Evolutionary conservation across 495 filamentous ascomycete species (phyloP), one percentile per base, ranked within the genome.

Genomic region (Aeminium ludgeri): DNA sequence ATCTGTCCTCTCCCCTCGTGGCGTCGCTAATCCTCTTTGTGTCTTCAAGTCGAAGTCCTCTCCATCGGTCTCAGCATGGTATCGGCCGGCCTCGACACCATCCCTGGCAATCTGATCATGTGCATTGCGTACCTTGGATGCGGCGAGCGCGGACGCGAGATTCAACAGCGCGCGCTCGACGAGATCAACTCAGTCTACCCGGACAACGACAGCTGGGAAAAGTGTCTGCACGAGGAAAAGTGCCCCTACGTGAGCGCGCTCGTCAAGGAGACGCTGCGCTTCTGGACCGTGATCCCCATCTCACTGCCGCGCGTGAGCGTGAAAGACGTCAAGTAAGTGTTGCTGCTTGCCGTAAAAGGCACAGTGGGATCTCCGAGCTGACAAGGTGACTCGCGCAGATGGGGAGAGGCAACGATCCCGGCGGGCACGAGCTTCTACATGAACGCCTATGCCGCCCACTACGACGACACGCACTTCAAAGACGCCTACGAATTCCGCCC

Each of bases 1-100:
- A 10, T 4, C 36, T 10, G 3, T 25, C n/a, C n/a, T n/a, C n/a
- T n/a, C n/a, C n/a, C n/a, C n/a, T n/a, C n/a, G n/a, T n/a, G n/a
- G n/a, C n/a, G n/a, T n/a, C n/a, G n/a, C n/a, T n/a, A n/a, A n/a
- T n/a, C n/a, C n/a, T n/a, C n/a, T n/a, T n/a, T n/a, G n/a, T n/a
- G n/a, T n/a, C n/a, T n/a, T n/a, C n/a, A 15, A 25, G 23, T 25
- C 15, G 77, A 81, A 56, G 67, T 81, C 20, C 78, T 78, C 48
- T 78, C 73, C 2, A 77, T 83, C 43, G 79, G 78, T 55, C 56
- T 83, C 37, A 80, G 75, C 20, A 83, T 83, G 77, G 78, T 82
- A 3, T 76, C 73, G 11, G 78, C 76, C 5, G 76, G 72, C 36
- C 65, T 78, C n/a, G 78, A 76, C 55, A 81, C 74, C 8, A 72